These are phyloP conservation scores for Ophiostoma pallidulum DNA, from an alignment of 2,329 filamentous ascomycete species.

Conservation along the genomic window DNA sequence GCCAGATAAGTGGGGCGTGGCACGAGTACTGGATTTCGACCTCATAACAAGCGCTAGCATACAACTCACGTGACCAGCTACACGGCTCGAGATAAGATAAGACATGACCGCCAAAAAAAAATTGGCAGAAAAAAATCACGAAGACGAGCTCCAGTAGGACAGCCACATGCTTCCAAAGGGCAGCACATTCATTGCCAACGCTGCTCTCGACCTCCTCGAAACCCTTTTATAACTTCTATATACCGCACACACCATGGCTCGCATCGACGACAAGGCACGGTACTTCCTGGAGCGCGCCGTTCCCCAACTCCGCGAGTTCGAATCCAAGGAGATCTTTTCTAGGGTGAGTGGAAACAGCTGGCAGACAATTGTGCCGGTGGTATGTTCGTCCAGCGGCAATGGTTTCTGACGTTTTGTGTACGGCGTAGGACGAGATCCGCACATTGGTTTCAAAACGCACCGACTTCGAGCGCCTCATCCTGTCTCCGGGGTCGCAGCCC, in stretches of 20 bases:
- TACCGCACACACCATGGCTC: conserved; percentile 54
- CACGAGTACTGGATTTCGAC: too few relatives aligned
- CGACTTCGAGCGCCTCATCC: conserved; percentile 85
- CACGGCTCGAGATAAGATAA: conserved; percentile 6
- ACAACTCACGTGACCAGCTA: conserved; percentile 1
- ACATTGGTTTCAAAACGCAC: conserved; percentile 84
- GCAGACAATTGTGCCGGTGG: too few relatives aligned
- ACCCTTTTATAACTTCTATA: not conserved
- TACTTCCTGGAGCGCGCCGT: conserved; percentile 91
- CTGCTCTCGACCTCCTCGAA: too few relatives aligned
- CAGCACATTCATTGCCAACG: too few relatives aligned
- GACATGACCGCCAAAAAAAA: conserved; percentile 11
- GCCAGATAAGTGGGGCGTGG: not conserved
- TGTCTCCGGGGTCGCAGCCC: conserved; percentile 67
- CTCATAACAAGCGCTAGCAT: too few relatives aligned
- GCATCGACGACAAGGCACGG: conserved; percentile 83
- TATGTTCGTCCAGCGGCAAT: too few relatives aligned
- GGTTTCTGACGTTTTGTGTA: not conserved
- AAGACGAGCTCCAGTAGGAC: not conserved
- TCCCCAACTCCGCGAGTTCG: conserved; percentile 84
- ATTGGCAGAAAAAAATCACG: conserved; percentile 9
- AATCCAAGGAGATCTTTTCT: conserved; percentile 83
- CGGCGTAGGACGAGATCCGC: conserved; percentile 68
- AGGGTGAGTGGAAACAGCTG: conserved; percentile 41
- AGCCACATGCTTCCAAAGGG: not conserved